phyloP scores from a whole-genome alignment of 2,329 filamentous ascomycete species.

The Colletotrichum tanaceti region DNA sequence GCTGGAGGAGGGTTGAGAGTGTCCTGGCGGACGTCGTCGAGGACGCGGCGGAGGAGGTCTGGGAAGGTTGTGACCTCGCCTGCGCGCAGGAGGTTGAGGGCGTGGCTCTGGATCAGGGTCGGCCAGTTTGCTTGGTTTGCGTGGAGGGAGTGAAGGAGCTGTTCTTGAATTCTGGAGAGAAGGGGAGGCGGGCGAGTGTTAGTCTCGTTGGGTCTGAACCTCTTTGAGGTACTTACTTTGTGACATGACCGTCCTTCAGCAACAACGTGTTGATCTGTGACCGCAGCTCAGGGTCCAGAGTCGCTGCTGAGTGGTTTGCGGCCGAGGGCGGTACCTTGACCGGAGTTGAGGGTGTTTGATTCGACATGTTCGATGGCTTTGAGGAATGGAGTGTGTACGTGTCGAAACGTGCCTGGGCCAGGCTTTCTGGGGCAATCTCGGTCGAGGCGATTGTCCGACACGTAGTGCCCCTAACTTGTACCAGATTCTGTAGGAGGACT shows the following conservation, averaged over 20 bases:
- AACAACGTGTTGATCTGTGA: constrained; percentile 71
- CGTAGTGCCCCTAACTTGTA: neutral
- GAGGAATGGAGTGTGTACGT: constrained; percentile 9
- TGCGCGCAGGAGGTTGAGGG: constrained; percentile 68
- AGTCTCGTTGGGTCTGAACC: constrained; percentile 1
- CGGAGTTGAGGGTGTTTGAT: constrained; percentile 62
- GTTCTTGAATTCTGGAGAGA: constrained; percentile 68
- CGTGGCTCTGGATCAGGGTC: constrained; percentile 68
- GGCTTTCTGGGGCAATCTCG: neutral
- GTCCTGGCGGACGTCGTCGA: constrained; percentile 70
- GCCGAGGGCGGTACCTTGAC: constrained; percentile 71
- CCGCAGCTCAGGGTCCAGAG: constrained; percentile 70
- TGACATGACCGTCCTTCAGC: constrained; percentile 68
- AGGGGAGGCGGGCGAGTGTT: neutral
- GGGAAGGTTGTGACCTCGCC: constrained; percentile 71
- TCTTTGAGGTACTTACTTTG: constrained; percentile 58
- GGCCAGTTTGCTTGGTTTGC: constrained; percentile 72
- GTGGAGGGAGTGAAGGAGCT: constrained; percentile 71
- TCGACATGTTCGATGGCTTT: constrained; percentile 53
- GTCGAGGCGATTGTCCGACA: neutral
- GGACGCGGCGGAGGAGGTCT: constrained; percentile 68
- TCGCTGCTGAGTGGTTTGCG: constrained; percentile 70
- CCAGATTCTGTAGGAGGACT: neutral
- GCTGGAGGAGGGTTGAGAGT: constrained; percentile 51
- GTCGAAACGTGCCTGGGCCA: neutral